phyloP scores from a whole-genome alignment of 2,329 filamentous ascomycete species.

The Diplodia corticola region DNA sequence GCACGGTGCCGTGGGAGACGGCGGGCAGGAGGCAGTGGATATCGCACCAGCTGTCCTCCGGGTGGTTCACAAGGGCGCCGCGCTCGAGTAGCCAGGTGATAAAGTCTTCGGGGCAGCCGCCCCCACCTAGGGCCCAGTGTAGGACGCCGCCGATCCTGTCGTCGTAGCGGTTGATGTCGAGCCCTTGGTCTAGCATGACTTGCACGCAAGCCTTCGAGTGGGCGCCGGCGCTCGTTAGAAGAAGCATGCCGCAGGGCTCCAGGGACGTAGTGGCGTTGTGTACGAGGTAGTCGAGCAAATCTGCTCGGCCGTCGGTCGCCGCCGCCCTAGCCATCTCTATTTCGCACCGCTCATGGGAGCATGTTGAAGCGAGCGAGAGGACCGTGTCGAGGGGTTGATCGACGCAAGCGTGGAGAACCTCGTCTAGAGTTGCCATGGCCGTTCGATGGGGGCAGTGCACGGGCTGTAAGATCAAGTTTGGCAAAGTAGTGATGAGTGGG shows the following conservation, averaged over 20 bases:
- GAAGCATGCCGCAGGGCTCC: not conserved
- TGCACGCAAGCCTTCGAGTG: not conserved
- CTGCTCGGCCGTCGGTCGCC: not conserved
- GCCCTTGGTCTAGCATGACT: not conserved
- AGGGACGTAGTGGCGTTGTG: not conserved
- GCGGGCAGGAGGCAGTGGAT: not conserved
- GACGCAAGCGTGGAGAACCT: not conserved
- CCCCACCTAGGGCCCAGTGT: not conserved
- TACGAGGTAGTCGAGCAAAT: not conserved
- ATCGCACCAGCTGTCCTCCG: accelerated
- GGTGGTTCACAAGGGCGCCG: not conserved
- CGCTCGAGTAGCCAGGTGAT: not conserved
- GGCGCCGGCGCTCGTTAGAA: not conserved
- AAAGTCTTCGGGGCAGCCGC: not conserved
- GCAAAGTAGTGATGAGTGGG: too few relatives aligned
- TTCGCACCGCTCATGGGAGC: not conserved
- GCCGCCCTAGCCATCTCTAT: too few relatives aligned
- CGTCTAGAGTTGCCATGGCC: not conserved
- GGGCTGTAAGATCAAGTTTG: not conserved
- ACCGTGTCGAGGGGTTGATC: not conserved
- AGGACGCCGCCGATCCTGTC: not conserved
- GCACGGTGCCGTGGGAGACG: not conserved
- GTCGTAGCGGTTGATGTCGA: not conserved
- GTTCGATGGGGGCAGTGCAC: too few relatives aligned
- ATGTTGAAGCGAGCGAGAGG: not conserved